phyloP scores from a whole-genome alignment of 495 filamentous ascomycete genomes.

The Platismatia glauca region DNA sequence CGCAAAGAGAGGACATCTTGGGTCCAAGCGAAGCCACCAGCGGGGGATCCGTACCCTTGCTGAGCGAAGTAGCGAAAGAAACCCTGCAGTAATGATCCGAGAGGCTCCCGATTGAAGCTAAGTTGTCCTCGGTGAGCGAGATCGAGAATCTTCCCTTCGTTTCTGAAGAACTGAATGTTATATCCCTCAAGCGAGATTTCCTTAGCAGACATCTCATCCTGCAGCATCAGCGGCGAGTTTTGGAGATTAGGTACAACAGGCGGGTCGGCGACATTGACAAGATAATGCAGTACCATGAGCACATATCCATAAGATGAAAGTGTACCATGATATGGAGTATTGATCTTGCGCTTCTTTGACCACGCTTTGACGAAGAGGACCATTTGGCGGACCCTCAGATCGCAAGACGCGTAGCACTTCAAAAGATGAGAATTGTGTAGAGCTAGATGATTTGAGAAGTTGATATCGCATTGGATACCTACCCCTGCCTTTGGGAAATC shows the following conservation, averaged over 20 bases:
- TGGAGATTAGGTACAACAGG: constrained; percentile 78
- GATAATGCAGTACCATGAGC: constrained; percentile 88
- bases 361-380: constrained; percentile 76
- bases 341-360: constrained; percentile 73
- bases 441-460: constrained; percentile 69
- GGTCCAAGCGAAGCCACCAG: constrained; percentile 59
- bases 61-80: constrained; percentile 79
- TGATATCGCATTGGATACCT: constrained; percentile 76
- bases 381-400: constrained; percentile 62
- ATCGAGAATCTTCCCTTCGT: constrained; percentile 51
- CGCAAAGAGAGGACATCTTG: constrained; percentile 62
- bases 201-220: constrained; percentile 18
- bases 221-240: constrained; percentile 21
- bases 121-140: constrained; percentile 43
- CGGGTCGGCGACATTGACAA: constrained; percentile 66
- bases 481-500: constrained; percentile 62
- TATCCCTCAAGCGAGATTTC: constrained; percentile 41
- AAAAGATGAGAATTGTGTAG: constrained; percentile 72
- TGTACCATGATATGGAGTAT: constrained; percentile 70
- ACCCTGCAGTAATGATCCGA: constrained; percentile 58
- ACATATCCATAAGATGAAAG: constrained; percentile 81
- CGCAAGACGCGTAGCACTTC: constrained; percentile 65
- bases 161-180: constrained; percentile 58
- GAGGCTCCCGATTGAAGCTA: constrained; percentile 49
- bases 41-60: constrained; percentile 34